A percentile compares a stretch with the other conserved stretches of the same genome.
These are phyloP conservation scores for Dactylorhiza incarnata DNA, from an alignment of 106 monocot genomes.

Conservation along the genomic window DNA sequence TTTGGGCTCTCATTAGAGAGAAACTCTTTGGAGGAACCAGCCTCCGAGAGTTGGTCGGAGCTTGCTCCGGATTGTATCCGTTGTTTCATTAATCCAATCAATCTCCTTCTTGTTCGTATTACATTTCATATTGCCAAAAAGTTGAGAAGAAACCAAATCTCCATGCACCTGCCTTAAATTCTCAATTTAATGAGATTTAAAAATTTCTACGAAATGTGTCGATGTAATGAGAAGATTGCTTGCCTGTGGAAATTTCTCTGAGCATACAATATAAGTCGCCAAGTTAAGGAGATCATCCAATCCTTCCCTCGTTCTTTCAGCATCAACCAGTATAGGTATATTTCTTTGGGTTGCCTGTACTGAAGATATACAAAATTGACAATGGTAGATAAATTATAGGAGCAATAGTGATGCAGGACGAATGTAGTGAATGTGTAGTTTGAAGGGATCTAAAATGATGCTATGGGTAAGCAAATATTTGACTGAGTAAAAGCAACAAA, in stretches of 20 bases:
- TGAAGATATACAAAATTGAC: conserved; percentile 27
- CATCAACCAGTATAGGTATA: conserved; percentile 86
- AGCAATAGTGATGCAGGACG: neutral
- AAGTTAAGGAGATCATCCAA: conserved; percentile 71
- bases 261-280: conserved; percentile 82
- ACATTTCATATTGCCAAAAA: neutral
- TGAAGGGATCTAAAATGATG: too few species aligned
- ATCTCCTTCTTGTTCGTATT: too few species aligned
- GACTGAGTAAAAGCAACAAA: too few species aligned
- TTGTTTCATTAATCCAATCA: too few species aligned
- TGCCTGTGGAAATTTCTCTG: conserved; percentile 82
- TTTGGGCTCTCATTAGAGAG: too few species aligned
- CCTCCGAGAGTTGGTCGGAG: too few species aligned
- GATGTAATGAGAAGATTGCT: neutral
- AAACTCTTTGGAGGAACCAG: too few species aligned
- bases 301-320: conserved; percentile 78
- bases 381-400: neutral
- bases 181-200: neutral
- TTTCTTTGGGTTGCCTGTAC: conserved; percentile 78
- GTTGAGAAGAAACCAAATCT: neutral
- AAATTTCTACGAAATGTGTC: neutral
- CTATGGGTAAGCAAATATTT: too few species aligned
- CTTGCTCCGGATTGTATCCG: too few species aligned
- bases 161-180: neutral
- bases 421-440: too few species aligned